Base-by-base conservation (phyloP, 2,329 filamentous ascomycete species). In the Neofusicoccum laricinum region DNA sequence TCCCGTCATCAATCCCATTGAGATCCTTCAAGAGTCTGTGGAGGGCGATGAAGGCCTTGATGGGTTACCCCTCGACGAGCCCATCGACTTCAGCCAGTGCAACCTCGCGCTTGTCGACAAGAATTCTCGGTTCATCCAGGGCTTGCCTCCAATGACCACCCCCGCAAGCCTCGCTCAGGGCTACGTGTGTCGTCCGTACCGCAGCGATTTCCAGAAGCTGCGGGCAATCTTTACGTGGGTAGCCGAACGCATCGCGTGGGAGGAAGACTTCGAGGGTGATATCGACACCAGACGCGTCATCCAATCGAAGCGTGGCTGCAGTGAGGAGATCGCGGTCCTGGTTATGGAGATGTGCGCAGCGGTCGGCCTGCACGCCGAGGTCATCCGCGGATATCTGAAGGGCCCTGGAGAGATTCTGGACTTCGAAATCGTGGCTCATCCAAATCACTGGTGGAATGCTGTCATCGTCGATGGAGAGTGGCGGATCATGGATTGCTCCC, bases 361-460 rank as follows among this genome's bases (percentile, higher is more conserved):
- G 2, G 90, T 97, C 57, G 93, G 94, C 4, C 84, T 99, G 40
- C 89, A 92, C 68, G 92, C 91, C 40, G 94, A 98, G 74, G 84
- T 96, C 19, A 87, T 99, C 14, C 87, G 89, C 66, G 95, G 95
- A 0, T 98, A 95, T 73, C 86, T 99, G 64, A 99, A 99, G 76
- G 84, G 86, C 0, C 95, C 95, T 0, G 94, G 94, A 0, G 95
- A 98, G 65, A 67, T 69, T 10, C 62, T 79, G 8, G 93, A 98
- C 70, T 82, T 93, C 48, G 91, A 90, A 67, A 89, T 90, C 65
- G 87, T 94, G 75, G 91, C 92, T n/a, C 87, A 89, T 34, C 85
- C 94, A 0, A 99, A 99, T 72, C 95, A 99, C 78, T 98, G 91
- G 88, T 99, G 95, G 95, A 99, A 99, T 70, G 89, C 92, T 0